Conservation (phyloP, 1,284 basidiomycete species). For the Papiliotrema nemorosa region DNA sequence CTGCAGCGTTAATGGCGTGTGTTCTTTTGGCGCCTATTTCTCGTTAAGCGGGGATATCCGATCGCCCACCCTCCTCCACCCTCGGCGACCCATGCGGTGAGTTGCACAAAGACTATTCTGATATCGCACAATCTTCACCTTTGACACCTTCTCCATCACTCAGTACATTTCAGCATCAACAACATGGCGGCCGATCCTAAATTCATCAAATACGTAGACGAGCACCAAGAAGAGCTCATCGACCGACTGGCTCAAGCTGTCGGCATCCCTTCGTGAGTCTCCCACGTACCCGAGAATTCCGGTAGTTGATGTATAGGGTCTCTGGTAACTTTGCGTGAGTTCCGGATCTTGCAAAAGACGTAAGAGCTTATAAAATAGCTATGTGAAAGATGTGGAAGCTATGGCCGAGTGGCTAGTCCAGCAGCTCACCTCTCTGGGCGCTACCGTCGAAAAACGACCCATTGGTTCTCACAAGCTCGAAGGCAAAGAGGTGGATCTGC, state of each 20-base stretch:
- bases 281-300: background rate
- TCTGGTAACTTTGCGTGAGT: slow-evolving; percentile 48
- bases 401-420: slow-evolving; percentile 78
- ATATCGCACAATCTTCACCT: too few relatives aligned
- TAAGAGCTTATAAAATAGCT: slow-evolving; percentile 57
- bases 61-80: too few relatives aligned
- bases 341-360: background rate
- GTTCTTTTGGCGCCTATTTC: too few relatives aligned
- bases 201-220: slow-evolving; percentile 64
- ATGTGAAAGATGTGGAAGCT: slow-evolving; percentile 68
- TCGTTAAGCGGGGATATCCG: too few relatives aligned
- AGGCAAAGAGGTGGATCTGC: slow-evolving; percentile 68
- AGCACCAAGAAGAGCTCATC: slow-evolving; percentile 70
- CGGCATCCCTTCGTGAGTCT: slow-evolving; percentile 72
- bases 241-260: slow-evolving; percentile 76
- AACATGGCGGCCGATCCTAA: slow-evolving; percentile 46
- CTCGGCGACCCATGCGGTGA: background rate
- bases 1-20: too few relatives aligned
- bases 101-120: too few relatives aligned
- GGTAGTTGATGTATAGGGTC: slow-evolving; percentile 29
- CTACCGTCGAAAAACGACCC: slow-evolving; percentile 66
- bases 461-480: slow-evolving; percentile 82
- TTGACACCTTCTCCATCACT: too few relatives aligned
- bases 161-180: background rate
- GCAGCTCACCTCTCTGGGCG: slow-evolving; percentile 70